These are phyloP conservation scores for Fusarium penzigii DNA, from an alignment of 2,329 filamentous ascomycete species.

Conservation along the genomic window DNA sequence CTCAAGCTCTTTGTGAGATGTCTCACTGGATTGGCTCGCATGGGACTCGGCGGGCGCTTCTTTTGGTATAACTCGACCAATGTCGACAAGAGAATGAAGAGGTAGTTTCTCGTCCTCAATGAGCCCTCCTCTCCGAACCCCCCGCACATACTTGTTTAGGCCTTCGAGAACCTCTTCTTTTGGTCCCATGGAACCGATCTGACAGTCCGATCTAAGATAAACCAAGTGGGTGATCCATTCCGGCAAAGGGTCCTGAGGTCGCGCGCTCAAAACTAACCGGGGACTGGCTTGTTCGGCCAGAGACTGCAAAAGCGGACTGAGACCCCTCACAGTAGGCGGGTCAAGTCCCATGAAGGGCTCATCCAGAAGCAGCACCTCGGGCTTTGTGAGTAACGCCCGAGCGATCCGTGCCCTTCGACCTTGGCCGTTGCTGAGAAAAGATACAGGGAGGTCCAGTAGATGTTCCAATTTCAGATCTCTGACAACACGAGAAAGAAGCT, in stretches of 20 bases:
- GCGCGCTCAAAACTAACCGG: slow-evolving; percentile 72
- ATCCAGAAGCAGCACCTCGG: slow-evolving; percentile 83
- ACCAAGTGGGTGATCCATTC: slow-evolving; percentile 88
- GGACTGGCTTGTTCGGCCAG: slow-evolving; percentile 69
- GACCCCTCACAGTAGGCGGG: slow-evolving; percentile 71
- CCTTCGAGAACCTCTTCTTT: slow-evolving; percentile 63
- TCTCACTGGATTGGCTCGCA: slow-evolving; percentile 5
- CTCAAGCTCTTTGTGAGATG: slow-evolving; percentile 18
- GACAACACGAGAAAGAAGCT: slow-evolving; percentile 63
- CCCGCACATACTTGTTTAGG: slow-evolving; percentile 49
- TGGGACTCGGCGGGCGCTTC: slow-evolving; percentile 14
- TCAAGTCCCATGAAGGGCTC: slow-evolving; percentile 97
- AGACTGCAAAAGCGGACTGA: slow-evolving; percentile 70
- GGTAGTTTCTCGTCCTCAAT: slow-evolving; percentile 51
- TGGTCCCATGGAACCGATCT: slow-evolving; percentile 64
- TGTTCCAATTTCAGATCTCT: slow-evolving; percentile 67
- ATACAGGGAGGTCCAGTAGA: slow-evolving; percentile 78
- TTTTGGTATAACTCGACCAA: slow-evolving; percentile 46
- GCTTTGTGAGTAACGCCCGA: slow-evolving; percentile 74
- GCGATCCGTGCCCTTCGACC: slow-evolving; percentile 85
- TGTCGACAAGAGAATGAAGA: slow-evolving; percentile 49
- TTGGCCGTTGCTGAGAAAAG: slow-evolving; percentile 92
- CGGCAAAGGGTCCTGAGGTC: slow-evolving; percentile 85
- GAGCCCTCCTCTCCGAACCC: slow-evolving; percentile 45
- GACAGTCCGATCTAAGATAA: slow-evolving; percentile 67